Evolutionary conservation across 106 monocot species (phyloP), one percentile per base, ranked within the genome.

Genomic region (Hemerocallis citrina): DNA sequence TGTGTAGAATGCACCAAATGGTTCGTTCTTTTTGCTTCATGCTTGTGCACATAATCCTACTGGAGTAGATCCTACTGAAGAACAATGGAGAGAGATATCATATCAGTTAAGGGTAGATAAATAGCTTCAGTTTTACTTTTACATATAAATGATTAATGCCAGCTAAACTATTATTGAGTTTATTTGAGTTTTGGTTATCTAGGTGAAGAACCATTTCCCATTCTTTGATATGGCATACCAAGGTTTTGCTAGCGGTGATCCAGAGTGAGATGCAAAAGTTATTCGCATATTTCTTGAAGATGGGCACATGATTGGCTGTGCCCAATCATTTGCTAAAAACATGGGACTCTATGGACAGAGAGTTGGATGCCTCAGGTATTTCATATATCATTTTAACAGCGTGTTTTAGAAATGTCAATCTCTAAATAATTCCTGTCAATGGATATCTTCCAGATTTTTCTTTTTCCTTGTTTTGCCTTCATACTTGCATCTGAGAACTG

Each of bases 151-250:
- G 12, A 42, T 39, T 55, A 6, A 13, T 14, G 21, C 5, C 34
- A 25, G 31, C 25, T 50, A 22, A 32, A 45, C 11, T 13, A 30
- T 54, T 55, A 12, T 17, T 11, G 20, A 4, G 16, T 22, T 15
- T 51, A 20, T 34, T 22, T 19, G 30, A 65, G 35, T 64, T 29
- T 51, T 50, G 32, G 21, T 59, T 32, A 38, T 66, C 32, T 52
- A 98, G 96, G 74, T 81, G 62, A 98, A 98, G 77, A 87, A 91
- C 58, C 96, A 98, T 75, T 98, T 98, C 75, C 76, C 96, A 65
- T 91, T 98, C 75, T 98, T 98, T 88, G 96, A 98, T 77, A 98
- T 98, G 96, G 96, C 96, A 72, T 98, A 98, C 65, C 96, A 98
- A 98, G 96, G 96, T 45, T 98, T 98, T 77, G 96, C 96, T 33